These are phyloP conservation scores for Castanospermum australe DNA, from an alignment of 306 rosid species.

Conservation along the genomic window DNA sequence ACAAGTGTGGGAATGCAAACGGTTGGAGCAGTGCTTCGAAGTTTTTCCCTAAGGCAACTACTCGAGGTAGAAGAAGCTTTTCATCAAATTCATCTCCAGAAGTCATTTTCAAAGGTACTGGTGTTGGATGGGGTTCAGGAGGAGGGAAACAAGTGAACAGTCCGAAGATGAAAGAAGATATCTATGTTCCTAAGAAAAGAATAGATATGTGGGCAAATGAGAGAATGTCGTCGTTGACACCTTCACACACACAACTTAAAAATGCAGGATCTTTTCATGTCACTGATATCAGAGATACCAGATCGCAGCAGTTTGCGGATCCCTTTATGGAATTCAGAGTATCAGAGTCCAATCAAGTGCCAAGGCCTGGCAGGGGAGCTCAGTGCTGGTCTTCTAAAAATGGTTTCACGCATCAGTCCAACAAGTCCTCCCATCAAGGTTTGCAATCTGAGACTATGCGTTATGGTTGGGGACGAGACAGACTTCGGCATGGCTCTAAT, in stretches of 20 bases:
- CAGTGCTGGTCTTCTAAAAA: background rate
- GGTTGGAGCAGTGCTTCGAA: background rate
- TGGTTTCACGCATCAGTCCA: background rate
- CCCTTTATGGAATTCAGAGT: background rate
- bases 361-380: background rate
- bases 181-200: background rate
- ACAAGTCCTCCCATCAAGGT: background rate
- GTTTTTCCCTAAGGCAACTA: background rate
- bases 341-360: background rate
- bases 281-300: background rate
- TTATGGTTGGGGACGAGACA: constrained; percentile 24
- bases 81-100: background rate
- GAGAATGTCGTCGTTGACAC: background rate
- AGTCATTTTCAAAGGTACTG: constrained; percentile 7
- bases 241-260: background rate
- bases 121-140: constrained; percentile 41
- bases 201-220: background rate
- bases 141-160: constrained; percentile 19
- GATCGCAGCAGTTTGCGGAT: background rate
- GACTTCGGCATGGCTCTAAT: background rate
- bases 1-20: background rate
- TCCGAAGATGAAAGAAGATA: background rate
- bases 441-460: background rate
- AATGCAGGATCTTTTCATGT: background rate
- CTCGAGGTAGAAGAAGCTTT: background rate